Evolutionary conservation across 1,284 basidiomycete genomes (phyloP).

Genomic region (Ceratobasidium sp.): DNA sequence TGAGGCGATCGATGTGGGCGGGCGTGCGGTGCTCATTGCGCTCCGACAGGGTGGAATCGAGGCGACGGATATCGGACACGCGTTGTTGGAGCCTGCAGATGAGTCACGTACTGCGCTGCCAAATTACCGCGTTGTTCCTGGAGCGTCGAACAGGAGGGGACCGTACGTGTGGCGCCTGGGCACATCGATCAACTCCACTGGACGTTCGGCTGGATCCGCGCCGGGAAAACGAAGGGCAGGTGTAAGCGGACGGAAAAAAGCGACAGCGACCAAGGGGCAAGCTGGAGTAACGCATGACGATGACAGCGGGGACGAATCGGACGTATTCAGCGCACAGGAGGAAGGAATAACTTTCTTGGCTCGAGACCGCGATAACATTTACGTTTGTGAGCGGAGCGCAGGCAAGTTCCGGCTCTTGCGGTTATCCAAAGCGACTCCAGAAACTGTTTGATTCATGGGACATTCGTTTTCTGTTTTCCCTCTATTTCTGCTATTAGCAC

Average conservation of each 20-base stretch:
- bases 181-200: conserved; percentile 60
- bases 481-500: conserved; percentile 8
- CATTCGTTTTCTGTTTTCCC: conserved; percentile 7
- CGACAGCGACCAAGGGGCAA: background rate
- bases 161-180: conserved; percentile 84
- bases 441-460: conserved; percentile 21
- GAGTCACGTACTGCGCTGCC: conserved; percentile 74
- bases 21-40: conserved; percentile 77
- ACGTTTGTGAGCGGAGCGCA: conserved; percentile 78
- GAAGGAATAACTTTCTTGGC: conserved; percentile 83
- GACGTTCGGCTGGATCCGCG: background rate
- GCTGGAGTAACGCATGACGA: conserved; percentile 3
- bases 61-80: conserved; percentile 78
- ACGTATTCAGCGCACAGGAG: conserved; percentile 49
- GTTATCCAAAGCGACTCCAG: conserved; percentile 55
- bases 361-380: conserved; percentile 75
- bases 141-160: conserved; percentile 69
- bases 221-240: conserved; percentile 25
- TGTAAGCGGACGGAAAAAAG: conserved; percentile 17
- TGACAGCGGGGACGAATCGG: conserved; percentile 26
- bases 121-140: conserved; percentile 68
- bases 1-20: conserved; percentile 74
- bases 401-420: conserved; percentile 78
- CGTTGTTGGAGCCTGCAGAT: conserved; percentile 77
- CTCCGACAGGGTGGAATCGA: conserved; percentile 84